Percentiles rank a stretch among this genome's conserved stretches.
phyloP scores from a whole-genome alignment of 345 rosid species.

The Eucalyptus regnans region DNA sequence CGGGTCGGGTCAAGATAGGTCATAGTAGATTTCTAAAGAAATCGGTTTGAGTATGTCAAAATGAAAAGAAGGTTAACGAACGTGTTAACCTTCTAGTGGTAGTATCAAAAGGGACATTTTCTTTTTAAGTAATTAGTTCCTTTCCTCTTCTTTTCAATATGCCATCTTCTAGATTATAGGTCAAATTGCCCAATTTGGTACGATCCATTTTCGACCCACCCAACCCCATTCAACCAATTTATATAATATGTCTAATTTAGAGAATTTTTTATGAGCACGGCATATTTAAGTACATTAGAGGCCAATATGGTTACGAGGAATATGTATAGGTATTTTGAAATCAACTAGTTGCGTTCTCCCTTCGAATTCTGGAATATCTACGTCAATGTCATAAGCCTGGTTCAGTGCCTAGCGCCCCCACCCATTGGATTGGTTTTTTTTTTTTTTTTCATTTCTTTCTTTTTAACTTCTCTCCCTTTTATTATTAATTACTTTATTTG shows the following conservation, averaged over 20 bases:
- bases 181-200: too few species aligned
- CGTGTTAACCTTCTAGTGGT: too few species aligned
- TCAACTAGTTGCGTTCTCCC: background rate
- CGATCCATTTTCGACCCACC: background rate
- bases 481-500: background rate
- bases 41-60: accelerated
- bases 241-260: too few species aligned
- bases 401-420: background rate
- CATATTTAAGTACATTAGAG: background rate
- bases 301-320: accelerated
- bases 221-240: background rate
- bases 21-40: accelerated
- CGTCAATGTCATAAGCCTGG: background rate
- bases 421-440: background rate
- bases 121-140: too few species aligned
- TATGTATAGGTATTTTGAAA: background rate
- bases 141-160: background rate
- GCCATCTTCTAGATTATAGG: background rate
- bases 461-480: background rate
- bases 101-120: too few species aligned
- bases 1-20: accelerated
- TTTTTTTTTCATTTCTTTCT: background rate
- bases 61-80: background rate
- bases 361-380: background rate
- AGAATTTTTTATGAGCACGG: background rate